Evolutionary conservation across 148 eudicot genomes (phyloP).

Genomic region (Chenopodium formosanum): DNA sequence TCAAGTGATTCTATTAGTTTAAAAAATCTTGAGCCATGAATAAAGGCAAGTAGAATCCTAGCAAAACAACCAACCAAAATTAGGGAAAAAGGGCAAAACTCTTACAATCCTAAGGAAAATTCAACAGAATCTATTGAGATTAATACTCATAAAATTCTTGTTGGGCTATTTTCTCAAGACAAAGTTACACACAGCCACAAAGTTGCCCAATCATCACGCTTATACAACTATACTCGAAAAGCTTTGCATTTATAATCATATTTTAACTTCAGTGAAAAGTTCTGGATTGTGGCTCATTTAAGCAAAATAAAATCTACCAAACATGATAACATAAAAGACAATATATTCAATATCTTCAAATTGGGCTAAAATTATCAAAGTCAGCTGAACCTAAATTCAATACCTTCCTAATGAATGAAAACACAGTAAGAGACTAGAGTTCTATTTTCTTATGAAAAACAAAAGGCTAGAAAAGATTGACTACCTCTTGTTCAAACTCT

Average conservation of each 20-base stretch:
- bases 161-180: background rate
- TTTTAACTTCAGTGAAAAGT: background rate
- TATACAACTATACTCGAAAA: background rate
- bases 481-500: constrained; percentile 88
- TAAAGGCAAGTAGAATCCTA: background rate
- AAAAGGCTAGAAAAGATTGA: background rate
- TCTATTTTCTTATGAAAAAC: background rate
- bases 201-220: background rate
- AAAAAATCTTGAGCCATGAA: background rate
- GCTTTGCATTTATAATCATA: background rate
- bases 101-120: background rate
- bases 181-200: background rate
- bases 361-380: background rate
- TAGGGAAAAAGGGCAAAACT: background rate
- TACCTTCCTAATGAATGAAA: background rate
- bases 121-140: background rate
- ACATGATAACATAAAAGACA: background rate
- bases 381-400: background rate
- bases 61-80: background rate
- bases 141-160: background rate
- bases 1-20: background rate
- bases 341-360: background rate
- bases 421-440: background rate
- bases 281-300: background rate
- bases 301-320: background rate